Conservation (phyloP, 2,329 filamentous ascomycete species). For the Microdochium paspali region DNA sequence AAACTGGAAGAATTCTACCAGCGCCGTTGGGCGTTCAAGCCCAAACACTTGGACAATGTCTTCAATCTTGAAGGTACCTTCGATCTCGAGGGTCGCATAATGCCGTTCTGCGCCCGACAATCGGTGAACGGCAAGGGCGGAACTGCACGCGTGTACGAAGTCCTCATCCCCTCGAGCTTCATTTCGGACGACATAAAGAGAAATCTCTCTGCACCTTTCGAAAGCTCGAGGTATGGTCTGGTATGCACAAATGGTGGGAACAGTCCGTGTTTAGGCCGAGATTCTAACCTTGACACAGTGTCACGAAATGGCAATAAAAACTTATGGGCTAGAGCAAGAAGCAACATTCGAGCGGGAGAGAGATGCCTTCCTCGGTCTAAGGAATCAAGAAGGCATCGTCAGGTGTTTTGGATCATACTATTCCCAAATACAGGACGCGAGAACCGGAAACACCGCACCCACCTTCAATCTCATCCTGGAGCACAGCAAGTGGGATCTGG, state of each 20-base stretch:
- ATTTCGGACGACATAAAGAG: background rate
- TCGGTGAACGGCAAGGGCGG: background rate
- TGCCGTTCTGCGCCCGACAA: background rate
- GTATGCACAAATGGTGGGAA: too few relatives aligned
- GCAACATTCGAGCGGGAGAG: background rate
- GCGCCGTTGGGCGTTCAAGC: background rate
- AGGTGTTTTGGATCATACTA: background rate
- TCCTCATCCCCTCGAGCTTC: background rate
- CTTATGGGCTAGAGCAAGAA: background rate
- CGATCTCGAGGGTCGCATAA: background rate
- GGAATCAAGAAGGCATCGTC: background rate
- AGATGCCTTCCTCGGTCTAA: background rate
- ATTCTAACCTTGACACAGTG: background rate
- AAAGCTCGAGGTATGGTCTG: background rate
- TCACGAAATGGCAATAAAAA: background rate
- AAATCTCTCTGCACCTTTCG: background rate
- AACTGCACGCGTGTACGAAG: background rate
- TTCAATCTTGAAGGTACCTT: background rate
- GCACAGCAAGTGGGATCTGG: background rate
- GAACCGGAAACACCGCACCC: too few relatives aligned
- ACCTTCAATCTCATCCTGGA: background rate
- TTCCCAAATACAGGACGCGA: background rate
- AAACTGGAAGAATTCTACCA: background rate
- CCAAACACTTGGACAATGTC: background rate
- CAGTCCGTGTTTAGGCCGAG: background rate